Evolutionary conservation across 768 basidiomycete genomes (phyloP).

Genomic region (Tephrocybe sp.): DNA sequence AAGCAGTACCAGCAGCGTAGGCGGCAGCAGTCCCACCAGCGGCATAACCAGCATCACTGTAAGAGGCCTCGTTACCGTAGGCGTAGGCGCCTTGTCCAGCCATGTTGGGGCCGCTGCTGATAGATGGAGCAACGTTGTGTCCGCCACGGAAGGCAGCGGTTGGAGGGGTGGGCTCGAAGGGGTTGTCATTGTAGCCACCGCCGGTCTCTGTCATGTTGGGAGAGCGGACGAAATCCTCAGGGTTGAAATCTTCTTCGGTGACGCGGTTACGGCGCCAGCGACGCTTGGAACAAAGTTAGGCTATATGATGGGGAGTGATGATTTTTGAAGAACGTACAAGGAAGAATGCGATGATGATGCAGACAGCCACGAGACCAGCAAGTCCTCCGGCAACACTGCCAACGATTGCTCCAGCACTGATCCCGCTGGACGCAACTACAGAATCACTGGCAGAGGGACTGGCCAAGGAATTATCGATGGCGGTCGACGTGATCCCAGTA

Average conservation of each 20-base stretch:
- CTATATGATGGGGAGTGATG: background rate
- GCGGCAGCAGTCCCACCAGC: background rate
- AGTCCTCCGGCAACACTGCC: constrained; percentile 40
- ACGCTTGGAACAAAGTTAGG: constrained; percentile 26
- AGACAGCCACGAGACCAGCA: constrained; percentile 32
- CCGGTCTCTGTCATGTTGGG: constrained; percentile 23
- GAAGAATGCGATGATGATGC: constrained; percentile 38
- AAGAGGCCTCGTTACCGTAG: constrained; percentile 13
- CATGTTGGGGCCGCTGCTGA: constrained; percentile 32
- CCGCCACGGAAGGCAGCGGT: constrained; percentile 27
- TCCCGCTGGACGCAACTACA: constrained; percentile 17
- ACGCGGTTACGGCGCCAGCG: constrained; percentile 33
- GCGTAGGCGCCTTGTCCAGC: constrained; percentile 40
- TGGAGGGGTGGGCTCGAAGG: constrained; percentile 24
- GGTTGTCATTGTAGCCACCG: constrained; percentile 21
- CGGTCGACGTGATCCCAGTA: constrained; percentile 14
- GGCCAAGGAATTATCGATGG: constrained; percentile 9
- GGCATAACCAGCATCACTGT: background rate
- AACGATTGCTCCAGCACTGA: constrained; percentile 42
- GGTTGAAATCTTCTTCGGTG: constrained; percentile 36
- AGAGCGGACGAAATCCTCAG: constrained; percentile 21
- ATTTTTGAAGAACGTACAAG: constrained; percentile 29
- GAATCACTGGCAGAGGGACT: constrained; percentile 19
- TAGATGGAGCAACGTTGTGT: constrained; percentile 27
- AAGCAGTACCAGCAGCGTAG: constrained; percentile 19